These are phyloP conservation scores for Limtongia smithiae DNA, from an alignment of 805 yeast genomes.

Conservation along the genomic window DNA sequence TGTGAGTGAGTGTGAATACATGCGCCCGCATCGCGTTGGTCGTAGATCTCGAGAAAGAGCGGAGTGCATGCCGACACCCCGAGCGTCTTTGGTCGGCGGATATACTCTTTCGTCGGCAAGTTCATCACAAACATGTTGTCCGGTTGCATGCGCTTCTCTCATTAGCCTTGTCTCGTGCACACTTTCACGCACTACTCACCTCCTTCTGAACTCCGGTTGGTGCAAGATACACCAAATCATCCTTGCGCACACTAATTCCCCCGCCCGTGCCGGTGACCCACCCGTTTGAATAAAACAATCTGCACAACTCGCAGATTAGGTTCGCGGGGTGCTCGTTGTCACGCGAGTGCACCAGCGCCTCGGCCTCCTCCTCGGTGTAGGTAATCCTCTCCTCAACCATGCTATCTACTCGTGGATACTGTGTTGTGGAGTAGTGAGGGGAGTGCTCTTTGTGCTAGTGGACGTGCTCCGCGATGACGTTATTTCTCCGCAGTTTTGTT, in stretches of 20 bases:
- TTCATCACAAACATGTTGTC: constrained; percentile 76
- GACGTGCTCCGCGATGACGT: too few relatives aligned
- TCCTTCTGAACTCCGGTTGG: constrained; percentile 98
- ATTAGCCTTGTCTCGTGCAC: neutral
- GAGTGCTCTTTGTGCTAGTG: too few relatives aligned
- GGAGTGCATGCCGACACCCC: constrained; percentile 96
- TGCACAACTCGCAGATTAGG: constrained; percentile 76
- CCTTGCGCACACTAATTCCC: constrained; percentile 72
- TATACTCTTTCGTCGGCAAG: constrained; percentile 47
- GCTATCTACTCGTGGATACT: too few relatives aligned
- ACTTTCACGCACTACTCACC: constrained; percentile 25
- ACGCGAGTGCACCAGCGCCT: constrained; percentile 38
- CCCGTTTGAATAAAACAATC: constrained; percentile 68
- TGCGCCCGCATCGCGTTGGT: constrained; percentile 73
- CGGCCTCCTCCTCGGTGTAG: too few relatives aligned
- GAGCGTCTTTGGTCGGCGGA: constrained; percentile 78
- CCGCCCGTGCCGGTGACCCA: constrained; percentile 98
- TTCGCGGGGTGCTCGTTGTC: constrained; percentile 75
- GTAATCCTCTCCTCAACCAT: too few relatives aligned
- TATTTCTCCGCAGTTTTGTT: too few relatives aligned
- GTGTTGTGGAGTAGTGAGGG: too few relatives aligned
- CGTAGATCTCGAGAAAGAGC: constrained; percentile 69
- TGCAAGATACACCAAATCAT: constrained; percentile 63
- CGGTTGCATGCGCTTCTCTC: constrained; percentile 58
- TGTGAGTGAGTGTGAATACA: constrained; percentile 89